Evolutionary conservation across 1,284 basidiomycete species (phyloP), one percentile per base, ranked within the genome.

Genomic region (Moniliophthora roreri): DNA sequence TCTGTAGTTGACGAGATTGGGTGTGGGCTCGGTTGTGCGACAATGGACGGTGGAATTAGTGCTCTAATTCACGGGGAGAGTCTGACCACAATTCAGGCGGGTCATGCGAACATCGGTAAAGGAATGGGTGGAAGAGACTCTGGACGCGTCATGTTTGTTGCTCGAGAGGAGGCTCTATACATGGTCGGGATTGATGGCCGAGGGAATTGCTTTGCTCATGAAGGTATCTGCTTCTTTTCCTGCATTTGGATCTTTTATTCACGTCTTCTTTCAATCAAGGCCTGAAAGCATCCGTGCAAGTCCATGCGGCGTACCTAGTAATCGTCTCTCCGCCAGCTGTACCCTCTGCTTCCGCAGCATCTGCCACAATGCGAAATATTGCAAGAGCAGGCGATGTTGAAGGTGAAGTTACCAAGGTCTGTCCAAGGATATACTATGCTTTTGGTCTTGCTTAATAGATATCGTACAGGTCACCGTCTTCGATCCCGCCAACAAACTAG

Each of bases 121-220:
- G 44, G 44, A 16, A 46, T 46, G 44, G 44, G 24, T 11, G 44
- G 44, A 16, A 26, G 44, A 32, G 44, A 46, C 28, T 24, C 44
- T 11, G 44, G 44, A 46, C 21, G 24, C 37, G 84, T 92, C 64
- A 85, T 98, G 62, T 81, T 96, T 10, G 81, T 98, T 2, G 96
- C 95, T 0, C 76, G 91, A 51, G 92, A 97, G 50, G 96, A 98
- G 62, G 95, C 95, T 1, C 86, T 98, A 38, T 97, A 96, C 63
- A 76, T 92, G 7, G 93, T 92, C 64, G 87, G 89, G 0, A 81
- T 84, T 0, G 91, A 95, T 20, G 93, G 92, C 0, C 76, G 95
- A 51, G 89, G 92, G 1, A 82, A 89, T 0, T 95, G 90, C 57
- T 93, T 89, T 62, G 95, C 95, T 0, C 93, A 94, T 63, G 94